A percentile compares a stretch with the other conserved stretches of the same genome.
phyloP scores from a whole-genome alignment of 2,329 filamentous ascomycete species.

The Tolypocladium sp. region DNA sequence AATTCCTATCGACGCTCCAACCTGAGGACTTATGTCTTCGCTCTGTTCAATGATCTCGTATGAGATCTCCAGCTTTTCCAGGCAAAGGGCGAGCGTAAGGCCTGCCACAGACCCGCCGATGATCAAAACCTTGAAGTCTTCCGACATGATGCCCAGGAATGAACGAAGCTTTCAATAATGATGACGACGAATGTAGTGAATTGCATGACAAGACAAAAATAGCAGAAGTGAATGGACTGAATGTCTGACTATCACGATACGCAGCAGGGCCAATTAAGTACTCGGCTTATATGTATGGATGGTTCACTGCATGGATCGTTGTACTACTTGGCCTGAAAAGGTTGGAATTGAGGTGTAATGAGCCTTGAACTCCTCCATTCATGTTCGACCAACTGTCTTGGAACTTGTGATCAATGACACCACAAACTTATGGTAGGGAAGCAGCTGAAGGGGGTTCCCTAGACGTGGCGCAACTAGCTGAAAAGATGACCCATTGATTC shows the following conservation, averaged over 20 bases:
- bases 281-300: not conserved
- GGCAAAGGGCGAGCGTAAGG: conserved; percentile 17
- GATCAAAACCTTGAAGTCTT: conserved; percentile 21
- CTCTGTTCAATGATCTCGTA: conserved; percentile 39
- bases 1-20: conserved; percentile 38
- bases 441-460: not conserved
- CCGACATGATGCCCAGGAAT: not conserved
- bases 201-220: not conserved
- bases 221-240: too few species aligned
- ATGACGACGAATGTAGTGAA: not conserved
- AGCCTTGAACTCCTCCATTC: not conserved
- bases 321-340: not conserved
- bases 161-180: not conserved
- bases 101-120: conserved; percentile 39
- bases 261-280: not conserved
- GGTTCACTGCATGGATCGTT: not conserved
- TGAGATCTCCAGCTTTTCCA: conserved; percentile 34
- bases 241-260: not conserved
- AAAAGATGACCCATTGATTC: not conserved
- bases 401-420: not conserved
- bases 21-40: conserved; percentile 28
- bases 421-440: not conserved
- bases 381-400: not conserved
- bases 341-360: not conserved
- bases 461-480: not conserved